Base-by-base conservation (phyloP, 2,329 filamentous ascomycete genomes). In the Penicillium palitans region DNA sequence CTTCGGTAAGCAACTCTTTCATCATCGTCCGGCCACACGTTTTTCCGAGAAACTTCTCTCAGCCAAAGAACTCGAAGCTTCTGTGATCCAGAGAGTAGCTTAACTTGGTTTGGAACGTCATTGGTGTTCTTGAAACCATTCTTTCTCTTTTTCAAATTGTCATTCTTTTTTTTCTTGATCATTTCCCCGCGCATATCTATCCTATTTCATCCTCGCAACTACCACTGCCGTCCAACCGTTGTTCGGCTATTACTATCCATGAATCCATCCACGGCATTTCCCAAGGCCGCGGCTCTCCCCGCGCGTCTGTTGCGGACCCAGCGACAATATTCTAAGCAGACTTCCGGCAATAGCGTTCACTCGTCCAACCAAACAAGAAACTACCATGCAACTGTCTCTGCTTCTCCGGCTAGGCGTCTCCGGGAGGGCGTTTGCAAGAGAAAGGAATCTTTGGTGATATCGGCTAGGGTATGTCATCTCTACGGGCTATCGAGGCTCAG, bases 251-350 rank as follows among this genome's bases (percentile, higher is more conserved):
- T 60, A 61, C 52, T 61, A 63, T 71, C 65, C 52, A 79, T 78
- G 76, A 78, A 74, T 67, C 68, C 74, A 58, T 70, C 72, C 60
- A 70, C 74, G 58, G 70, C 72, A 58, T 71, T 78, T 70, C 76
- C 76, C 57, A 75, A 76, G 65, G 74, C 74, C 60, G 73, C 74
- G 68, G 73, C 74, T 61, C 61, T 79, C 59, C 76, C 77, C 64
- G 69, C 74, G 61, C 74, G 75, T 65, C 68, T 80, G 56, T 63
- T 80, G 61, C 72, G 76, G 59, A 70, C 76, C 15, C 74, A 76
- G 55, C 70, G 73, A 59, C 71, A 73, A 69, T 75, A 71, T 63
- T 71, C 75, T 52, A 75, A 69, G 52, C 72, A 75, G 63, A 70
- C 69, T 47, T 61, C 70, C 31, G 53, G 60, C 39, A 65, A 56